These are phyloP conservation scores for Taiozyma onychis DNA, from an alignment of 1,139 yeast genomes.

Conservation along the genomic window DNA sequence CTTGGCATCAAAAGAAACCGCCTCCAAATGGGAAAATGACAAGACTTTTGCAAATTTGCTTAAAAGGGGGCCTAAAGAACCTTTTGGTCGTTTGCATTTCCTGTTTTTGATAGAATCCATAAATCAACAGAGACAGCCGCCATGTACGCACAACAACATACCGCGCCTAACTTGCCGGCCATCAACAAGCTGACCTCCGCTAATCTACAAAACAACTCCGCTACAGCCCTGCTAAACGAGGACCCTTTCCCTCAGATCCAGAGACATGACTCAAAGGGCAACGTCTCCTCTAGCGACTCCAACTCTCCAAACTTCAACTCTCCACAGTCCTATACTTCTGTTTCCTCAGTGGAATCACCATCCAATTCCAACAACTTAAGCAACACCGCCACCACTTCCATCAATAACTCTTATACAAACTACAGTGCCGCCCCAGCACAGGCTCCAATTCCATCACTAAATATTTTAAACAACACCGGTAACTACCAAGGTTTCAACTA, in stretches of 20 bases:
- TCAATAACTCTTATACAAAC: conserved; percentile 2
- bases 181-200: background rate
- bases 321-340: conserved; percentile 19
- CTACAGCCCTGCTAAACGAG: background rate
- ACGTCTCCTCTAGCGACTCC: conserved; percentile 16
- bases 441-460: conserved; percentile 2
- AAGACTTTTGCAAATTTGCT: background rate
- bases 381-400: background rate
- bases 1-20: background rate
- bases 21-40: background rate
- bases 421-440: background rate
- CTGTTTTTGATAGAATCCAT: too few relatives aligned
- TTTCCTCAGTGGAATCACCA: conserved; percentile 18
- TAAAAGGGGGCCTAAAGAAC: background rate
- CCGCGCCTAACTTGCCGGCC: background rate
- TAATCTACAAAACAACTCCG: background rate
- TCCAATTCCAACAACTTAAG: background rate
- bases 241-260: background rate
- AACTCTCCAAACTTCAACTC: conserved; percentile 22
- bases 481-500: conserved; percentile 2
- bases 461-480: background rate
- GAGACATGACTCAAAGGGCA: conserved; percentile 8
- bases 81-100: background rate
- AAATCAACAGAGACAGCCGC: background rate
- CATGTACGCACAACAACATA: background rate